These are phyloP conservation scores for Pyrenula aspistea DNA, from an alignment of 495 filamentous ascomycete genomes.

Conservation along the genomic window DNA sequence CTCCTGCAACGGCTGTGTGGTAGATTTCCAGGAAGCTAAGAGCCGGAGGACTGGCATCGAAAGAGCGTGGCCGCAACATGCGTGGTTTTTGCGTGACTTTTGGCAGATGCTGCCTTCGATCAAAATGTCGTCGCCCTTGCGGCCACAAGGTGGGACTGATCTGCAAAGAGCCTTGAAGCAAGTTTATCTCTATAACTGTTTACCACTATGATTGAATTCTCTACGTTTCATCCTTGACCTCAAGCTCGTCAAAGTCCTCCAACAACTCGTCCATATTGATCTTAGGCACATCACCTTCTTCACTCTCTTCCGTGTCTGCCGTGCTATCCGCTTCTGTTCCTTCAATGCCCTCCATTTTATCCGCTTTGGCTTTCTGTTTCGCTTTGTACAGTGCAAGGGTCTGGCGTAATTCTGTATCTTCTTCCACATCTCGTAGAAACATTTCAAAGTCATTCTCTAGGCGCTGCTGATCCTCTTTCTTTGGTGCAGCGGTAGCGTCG, in stretches of 20 bases:
- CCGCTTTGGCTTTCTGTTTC: slow-evolving; percentile 24
- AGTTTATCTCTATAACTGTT: no score
- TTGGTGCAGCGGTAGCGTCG: slow-evolving; percentile 60
- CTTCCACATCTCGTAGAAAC: slow-evolving; percentile 94
- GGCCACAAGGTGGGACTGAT: no score
- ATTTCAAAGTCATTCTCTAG: slow-evolving; percentile 89
- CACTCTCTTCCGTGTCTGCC: slow-evolving; percentile 48
- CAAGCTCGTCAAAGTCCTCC: slow-evolving; percentile 80
- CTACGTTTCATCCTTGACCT: slow-evolving; percentile 37
- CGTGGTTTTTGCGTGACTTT: no score
- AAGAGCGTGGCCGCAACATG: no score
- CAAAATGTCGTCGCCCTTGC: no score
- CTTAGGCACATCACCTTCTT: slow-evolving; percentile 60
- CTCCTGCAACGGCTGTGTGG: no score
- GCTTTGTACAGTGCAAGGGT: slow-evolving; percentile 80
- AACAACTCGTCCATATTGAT: slow-evolving; percentile 76
- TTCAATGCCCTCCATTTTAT: slow-evolving; percentile 31
- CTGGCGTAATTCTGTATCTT: slow-evolving; percentile 75
- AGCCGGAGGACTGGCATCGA: no score
- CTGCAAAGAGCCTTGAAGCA: no score
- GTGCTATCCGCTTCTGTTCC: slow-evolving; percentile 34
- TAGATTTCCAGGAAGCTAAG: no score
- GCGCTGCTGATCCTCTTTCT: slow-evolving; percentile 63
- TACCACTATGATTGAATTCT: no score
- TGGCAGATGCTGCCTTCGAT: no score